A percentile compares a stretch with the other conserved stretches of the same genome.
Conservation (phyloP, 116 monocot genomes). For the Zostera marina region DNA sequence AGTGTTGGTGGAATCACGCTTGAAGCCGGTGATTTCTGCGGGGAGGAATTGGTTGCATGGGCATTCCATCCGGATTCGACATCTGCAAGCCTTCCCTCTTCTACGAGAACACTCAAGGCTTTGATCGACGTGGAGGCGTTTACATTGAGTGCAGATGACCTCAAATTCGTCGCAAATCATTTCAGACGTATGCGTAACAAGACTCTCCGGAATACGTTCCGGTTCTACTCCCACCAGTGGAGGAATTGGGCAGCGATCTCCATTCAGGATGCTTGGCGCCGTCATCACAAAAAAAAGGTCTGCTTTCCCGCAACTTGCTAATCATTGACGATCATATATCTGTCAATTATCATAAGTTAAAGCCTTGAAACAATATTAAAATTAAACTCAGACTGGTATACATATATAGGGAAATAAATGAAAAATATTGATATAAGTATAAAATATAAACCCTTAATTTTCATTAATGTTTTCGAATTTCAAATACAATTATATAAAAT, state of each 20-base stretch:
- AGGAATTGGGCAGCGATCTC: constrained; percentile 79
- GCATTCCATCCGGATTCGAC: constrained; percentile 59
- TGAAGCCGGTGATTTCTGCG: constrained; percentile 66
- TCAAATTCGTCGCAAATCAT: constrained; percentile 80
- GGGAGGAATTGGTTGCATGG: constrained; percentile 79
- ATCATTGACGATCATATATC: no score
- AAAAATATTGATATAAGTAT: no score
- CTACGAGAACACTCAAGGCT: constrained; percentile 53
- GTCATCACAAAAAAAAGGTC: constrained; percentile 47
- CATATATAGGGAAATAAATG: no score
- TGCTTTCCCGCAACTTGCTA: no score
- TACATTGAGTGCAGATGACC: constrained; percentile 63
- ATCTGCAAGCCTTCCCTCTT: constrained; percentile 41
- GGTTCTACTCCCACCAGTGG: constrained; percentile 81
- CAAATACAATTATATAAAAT: no score
- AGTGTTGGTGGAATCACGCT: constrained; percentile 57
- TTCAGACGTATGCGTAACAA: constrained; percentile 75
- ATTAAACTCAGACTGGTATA: no score
- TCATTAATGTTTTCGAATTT: no score
- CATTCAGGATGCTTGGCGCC: constrained; percentile 67
- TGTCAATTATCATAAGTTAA: no score
- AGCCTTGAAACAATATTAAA: no score
- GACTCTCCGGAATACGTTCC: constrained; percentile 76
- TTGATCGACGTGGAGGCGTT: constrained; percentile 81
- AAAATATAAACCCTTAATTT: no score